Evolutionary conservation across 164 flowering plant genomes (phyloP).

Genomic region (Macadamia tetraphylla): DNA sequence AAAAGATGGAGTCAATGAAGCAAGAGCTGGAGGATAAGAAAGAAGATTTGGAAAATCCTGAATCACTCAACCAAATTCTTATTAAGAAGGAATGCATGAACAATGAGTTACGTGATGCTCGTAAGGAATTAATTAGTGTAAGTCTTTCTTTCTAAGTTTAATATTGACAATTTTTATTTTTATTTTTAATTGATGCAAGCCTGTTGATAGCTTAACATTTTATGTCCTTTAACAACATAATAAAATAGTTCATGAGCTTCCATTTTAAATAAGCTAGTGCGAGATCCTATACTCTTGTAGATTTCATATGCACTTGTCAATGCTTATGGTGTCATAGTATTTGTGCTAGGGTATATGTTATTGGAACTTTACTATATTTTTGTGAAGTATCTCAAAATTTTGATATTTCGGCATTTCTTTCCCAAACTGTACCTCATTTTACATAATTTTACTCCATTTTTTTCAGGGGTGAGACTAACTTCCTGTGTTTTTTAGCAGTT

Average conservation of each 20-base stretch:
- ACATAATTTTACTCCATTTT: too few species aligned
- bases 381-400: not conserved
- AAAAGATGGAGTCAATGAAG: conserved; percentile 31
- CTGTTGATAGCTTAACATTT: not conserved
- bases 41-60: conserved; percentile 39
- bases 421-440: too few species aligned
- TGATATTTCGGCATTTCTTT: not conserved
- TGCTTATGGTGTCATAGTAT: not conserved
- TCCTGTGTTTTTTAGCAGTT: conserved; percentile 36
- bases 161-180: too few species aligned
- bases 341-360: not conserved
- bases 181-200: not conserved
- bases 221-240: not conserved
- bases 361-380: not conserved
- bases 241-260: not conserved
- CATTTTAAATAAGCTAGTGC: too few species aligned
- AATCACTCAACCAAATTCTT: conserved; percentile 41
- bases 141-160: conserved; percentile 5
- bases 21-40: conserved; percentile 49
- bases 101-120: conserved; percentile 66
- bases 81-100: conserved; percentile 44
- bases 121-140: conserved; percentile 50
- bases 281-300: too few species aligned
- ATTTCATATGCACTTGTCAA: not conserved
- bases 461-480: not conserved